Conservation (phyloP, 176 grass and related monocot species). For the Oryza glumipatula region DNA sequence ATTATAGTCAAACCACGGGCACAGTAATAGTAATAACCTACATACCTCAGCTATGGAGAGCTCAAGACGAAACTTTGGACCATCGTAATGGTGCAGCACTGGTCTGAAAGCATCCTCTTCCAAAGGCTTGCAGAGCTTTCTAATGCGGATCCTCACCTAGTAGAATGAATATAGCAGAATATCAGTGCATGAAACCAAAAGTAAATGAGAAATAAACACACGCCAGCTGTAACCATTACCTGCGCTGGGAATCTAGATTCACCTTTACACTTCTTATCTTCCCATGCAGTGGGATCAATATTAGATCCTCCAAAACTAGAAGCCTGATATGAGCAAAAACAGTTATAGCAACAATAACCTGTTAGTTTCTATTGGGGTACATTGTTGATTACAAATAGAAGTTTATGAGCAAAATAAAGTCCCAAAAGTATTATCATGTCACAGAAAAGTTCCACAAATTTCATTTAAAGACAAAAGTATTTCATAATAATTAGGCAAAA, state of each 20-base stretch:
- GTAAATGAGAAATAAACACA: conserved; percentile 24
- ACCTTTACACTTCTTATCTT: conserved; percentile 99
- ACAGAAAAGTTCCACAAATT: background rate
- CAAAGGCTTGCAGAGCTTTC: conserved; percentile 89
- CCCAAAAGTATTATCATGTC: background rate
- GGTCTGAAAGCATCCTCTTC: conserved; percentile 99
- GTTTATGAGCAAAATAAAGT: background rate
- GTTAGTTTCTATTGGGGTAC: background rate
- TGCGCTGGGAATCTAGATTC: conserved; percentile 97
- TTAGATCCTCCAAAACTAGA: conserved; percentile 97
- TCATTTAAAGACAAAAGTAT: background rate
- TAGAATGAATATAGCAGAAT: conserved; percentile 40
- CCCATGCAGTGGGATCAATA: conserved; percentile 96
- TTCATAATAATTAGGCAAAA: background rate
- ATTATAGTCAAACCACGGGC: conserved; percentile 16
- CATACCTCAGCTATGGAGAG: conserved; percentile 93
- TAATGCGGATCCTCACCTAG: conserved; percentile 93
- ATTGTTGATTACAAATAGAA: background rate
- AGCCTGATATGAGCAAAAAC: conserved; percentile 53
- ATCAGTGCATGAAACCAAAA: conserved; percentile 42
- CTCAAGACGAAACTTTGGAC: conserved; percentile 95
- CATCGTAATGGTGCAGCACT: conserved; percentile 97
- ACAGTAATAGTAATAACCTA: background rate
- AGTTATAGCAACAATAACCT: conserved; percentile 1
- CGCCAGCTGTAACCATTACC: conserved; percentile 42